These are phyloP conservation scores for Thalassiosira sp. DNA, from an alignment of 352 stramenopile genomes.

Conservation along the genomic window DNA sequence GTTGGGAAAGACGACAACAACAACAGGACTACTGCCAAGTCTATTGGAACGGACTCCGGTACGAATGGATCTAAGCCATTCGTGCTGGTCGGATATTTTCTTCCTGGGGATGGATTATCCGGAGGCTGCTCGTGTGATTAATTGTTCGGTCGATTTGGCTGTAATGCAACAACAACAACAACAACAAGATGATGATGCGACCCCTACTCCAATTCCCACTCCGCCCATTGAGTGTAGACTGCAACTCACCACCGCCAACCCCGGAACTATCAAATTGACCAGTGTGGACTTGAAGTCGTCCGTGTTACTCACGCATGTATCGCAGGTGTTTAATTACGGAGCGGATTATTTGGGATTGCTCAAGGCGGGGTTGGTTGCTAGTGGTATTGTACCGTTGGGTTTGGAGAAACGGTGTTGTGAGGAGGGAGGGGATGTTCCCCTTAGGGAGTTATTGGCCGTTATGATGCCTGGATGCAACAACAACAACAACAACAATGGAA, in stretches of 20 bases:
- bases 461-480: slow-evolving; percentile 34
- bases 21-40: background rate
- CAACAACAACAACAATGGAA: background rate
- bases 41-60: slow-evolving; percentile 66
- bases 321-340: slow-evolving; percentile 66
- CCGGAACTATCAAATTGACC: slow-evolving; percentile 56
- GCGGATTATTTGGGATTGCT: slow-evolving; percentile 67
- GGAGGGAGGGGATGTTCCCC: slow-evolving; percentile 17
- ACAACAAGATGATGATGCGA: background rate
- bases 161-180: slow-evolving; percentile 25
- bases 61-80: slow-evolving; percentile 66
- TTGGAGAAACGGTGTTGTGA: slow-evolving; percentile 39
- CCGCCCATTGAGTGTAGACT: slow-evolving; percentile 59
- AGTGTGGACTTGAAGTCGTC: slow-evolving; percentile 57
- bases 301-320: slow-evolving; percentile 57
- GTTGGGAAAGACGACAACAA: background rate
- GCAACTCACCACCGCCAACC: slow-evolving; percentile 40
- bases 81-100: slow-evolving; percentile 71
- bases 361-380: slow-evolving; percentile 62
- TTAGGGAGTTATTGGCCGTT: slow-evolving; percentile 31
- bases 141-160: slow-evolving; percentile 64
- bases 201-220: slow-evolving; percentile 1
- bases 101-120: slow-evolving; percentile 74
- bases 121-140: slow-evolving; percentile 65
- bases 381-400: slow-evolving; percentile 58